phyloP scores from a whole-genome alignment of 2,329 filamentous ascomycete genomes.

The Xylariales sp. region DNA sequence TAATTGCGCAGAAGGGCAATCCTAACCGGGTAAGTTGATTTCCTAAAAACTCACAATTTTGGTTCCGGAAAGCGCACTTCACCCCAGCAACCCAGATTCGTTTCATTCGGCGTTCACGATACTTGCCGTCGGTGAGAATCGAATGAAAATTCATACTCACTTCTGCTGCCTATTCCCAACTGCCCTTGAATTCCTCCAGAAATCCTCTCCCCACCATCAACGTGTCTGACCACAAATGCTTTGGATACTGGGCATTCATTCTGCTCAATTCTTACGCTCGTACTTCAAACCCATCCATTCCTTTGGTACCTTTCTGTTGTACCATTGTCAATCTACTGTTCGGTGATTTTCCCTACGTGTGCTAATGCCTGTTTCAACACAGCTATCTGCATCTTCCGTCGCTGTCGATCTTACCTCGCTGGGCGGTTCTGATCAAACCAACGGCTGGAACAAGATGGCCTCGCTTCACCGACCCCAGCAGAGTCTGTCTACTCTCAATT shows the following conservation, averaged over 20 bases:
- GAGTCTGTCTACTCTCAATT: slow-evolving; percentile 45
- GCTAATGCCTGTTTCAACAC: slow-evolving; percentile 25
- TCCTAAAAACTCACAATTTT: slow-evolving; percentile 1
- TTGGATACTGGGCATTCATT: too few species aligned
- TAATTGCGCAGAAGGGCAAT: slow-evolving; percentile 59
- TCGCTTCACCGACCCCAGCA: slow-evolving; percentile 65
- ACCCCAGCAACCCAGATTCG: not conserved
- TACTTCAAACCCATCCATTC: not conserved
- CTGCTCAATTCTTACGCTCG: too few species aligned
- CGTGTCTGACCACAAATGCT: too few species aligned
- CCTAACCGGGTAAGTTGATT: slow-evolving; percentile 38
- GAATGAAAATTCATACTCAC: slow-evolving; percentile 1
- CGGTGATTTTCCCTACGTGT: slow-evolving; percentile 10
- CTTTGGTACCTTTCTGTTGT: too few species aligned
- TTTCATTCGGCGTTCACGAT: too few species aligned
- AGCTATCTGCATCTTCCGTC: slow-evolving; percentile 77
- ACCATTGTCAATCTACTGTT: too few species aligned
- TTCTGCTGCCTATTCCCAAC: not conserved
- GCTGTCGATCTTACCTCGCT: slow-evolving; percentile 75
- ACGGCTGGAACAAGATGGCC: slow-evolving; percentile 55
- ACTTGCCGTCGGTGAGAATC: too few species aligned
- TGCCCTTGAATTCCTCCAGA: not conserved
- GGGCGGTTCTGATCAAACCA: slow-evolving; percentile 22
- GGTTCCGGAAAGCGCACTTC: not conserved
- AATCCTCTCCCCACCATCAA: too few species aligned